phyloP scores from a whole-genome alignment of 768 basidiomycete genomes.

The Suillus bovinus region DNA sequence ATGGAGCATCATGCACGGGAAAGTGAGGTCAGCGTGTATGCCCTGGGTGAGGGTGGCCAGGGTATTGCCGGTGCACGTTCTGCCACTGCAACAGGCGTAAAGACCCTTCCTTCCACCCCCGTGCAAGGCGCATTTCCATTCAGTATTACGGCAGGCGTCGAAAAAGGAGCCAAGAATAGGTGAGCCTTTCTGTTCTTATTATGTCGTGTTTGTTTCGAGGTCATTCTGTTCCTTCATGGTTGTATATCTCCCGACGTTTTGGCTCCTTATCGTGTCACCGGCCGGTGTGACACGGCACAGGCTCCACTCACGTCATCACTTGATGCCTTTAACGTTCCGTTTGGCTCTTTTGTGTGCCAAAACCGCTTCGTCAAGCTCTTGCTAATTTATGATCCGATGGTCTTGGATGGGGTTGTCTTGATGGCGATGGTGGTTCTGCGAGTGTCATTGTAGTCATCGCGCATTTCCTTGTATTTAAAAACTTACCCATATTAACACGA shows the following conservation, averaged over 20 bases:
- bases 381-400: background rate
- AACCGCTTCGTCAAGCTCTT: background rate
- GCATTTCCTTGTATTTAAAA: background rate
- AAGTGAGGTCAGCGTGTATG: constrained; percentile 27
- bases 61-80: background rate
- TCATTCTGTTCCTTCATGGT: background rate
- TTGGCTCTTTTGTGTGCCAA: background rate
- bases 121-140: constrained; percentile 59
- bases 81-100: constrained; percentile 7
- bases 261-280: background rate
- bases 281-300: constrained; percentile 1
- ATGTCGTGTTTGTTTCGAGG: background rate
- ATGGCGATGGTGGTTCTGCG: background rate
- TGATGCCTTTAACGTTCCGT: background rate
- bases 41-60: constrained; percentile 1
- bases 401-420: background rate
- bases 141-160: constrained; percentile 93
- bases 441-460: background rate
- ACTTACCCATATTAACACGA: background rate
- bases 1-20: constrained; percentile 89
- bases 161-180: constrained; percentile 94
- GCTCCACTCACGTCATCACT: background rate
- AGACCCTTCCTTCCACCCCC: constrained; percentile 21
- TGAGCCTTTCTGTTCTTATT: constrained; percentile 30
- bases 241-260: background rate